Evolutionary conservation across 257 asterid genomes (phyloP), one percentile per base, ranked within the genome.

Genomic region (Rubia yunnanensis): DNA sequence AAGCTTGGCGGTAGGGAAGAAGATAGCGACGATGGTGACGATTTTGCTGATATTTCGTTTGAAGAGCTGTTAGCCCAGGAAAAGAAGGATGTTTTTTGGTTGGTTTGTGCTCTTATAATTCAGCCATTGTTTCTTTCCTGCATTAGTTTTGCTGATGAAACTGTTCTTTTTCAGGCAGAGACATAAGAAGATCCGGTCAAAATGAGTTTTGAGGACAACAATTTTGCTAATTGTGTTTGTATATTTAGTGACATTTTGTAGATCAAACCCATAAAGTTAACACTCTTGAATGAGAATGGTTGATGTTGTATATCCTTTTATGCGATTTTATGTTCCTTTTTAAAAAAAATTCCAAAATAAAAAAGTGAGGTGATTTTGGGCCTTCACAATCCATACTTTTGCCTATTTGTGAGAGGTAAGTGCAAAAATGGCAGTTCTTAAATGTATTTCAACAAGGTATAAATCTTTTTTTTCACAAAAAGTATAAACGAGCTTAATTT

Each of bases 71-170:
- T 91, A 65, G 96, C 83, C 24, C 91, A 77, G 62, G 98, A 91
- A 66, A 91, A 91, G 82, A 88, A 91, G 79, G 95, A 86, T 57
- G 71, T 53, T 3, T 91, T 88, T 72, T 91, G 97, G 97, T 91
- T 65, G 22, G 83, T 79, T 30, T 31, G 61, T 17, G 22, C 2
- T 22, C 52, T 61, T 28, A 60, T 10, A 54, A 18, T 64, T 7
- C 65, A 27, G 41, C 10, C 15, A 13, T 48, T 46, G 28, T 41
- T 60, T 63, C 49, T 54, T 30, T 72, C 63, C 61, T 18, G 11
- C 57, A 55, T n/a, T 75, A 22, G 14, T 57, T n/a, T 27, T 63
- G 49, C 69, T 69, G 65, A 67, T 39, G 71, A 67, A 52, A 27
- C 32, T 26, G 13, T 24, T 41, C 71, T 38, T 68, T 31, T 24